Conservation (phyloP, 352 stramenopile species). For the Sclerospora graminicola region DNA sequence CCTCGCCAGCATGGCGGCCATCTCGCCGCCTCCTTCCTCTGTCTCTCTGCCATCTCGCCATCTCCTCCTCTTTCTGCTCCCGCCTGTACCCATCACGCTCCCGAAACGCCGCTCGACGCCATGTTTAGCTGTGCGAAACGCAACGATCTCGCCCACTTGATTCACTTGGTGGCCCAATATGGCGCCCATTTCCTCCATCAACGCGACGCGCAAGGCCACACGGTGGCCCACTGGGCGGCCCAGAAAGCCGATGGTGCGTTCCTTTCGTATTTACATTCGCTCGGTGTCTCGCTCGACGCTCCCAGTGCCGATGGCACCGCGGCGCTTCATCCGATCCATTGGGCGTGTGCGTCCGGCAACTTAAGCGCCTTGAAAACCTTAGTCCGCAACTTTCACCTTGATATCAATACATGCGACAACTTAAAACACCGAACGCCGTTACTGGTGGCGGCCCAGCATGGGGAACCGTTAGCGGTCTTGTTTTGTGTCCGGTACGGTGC, state of each 20-base stretch:
- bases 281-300: conserved; percentile 40
- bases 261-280: conserved; percentile 37
- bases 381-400: conserved; percentile 45
- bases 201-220: conserved; percentile 58
- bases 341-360: conserved; percentile 70
- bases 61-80: too few species aligned
- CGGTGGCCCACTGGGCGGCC: conserved; percentile 59
- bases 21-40: too few species aligned
- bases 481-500: conserved; percentile 66
- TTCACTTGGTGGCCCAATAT: conserved; percentile 35
- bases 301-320: conserved; percentile 45
- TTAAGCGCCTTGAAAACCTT: conserved; percentile 48
- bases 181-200: conserved; percentile 25
- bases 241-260: conserved; percentile 45
- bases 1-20: too few species aligned
- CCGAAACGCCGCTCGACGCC: neutral
- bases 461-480: conserved; percentile 61
- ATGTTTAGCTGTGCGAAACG: conserved; percentile 51
- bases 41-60: too few species aligned
- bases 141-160: conserved; percentile 44
- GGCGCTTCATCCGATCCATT: conserved; percentile 73
- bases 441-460: conserved; percentile 69
- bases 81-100: too few species aligned
- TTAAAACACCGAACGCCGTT: conserved; percentile 66
- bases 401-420: conserved; percentile 64